Evolutionary conservation across 225 moss, liverwort and hornwort species (phyloP).

Genomic region (Marchantia paleacea): DNA sequence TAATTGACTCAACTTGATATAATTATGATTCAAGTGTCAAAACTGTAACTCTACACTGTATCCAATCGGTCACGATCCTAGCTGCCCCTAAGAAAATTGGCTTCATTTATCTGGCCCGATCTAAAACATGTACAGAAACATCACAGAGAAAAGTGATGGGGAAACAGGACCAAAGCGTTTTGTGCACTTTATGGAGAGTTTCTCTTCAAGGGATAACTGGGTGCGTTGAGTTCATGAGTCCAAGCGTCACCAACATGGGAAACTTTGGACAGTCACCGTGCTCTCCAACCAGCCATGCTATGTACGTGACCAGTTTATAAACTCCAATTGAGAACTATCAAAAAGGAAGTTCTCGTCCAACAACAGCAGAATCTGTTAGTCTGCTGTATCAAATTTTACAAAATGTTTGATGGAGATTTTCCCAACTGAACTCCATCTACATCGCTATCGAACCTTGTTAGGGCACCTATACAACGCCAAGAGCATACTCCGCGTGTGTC

Average conservation of each 20-base stretch:
- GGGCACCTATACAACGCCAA: conserved; percentile 1
- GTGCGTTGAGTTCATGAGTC: neutral
- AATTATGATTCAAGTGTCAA: conserved; percentile 1
- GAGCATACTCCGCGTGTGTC: neutral
- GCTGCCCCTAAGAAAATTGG: neutral
- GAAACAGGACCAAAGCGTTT: neutral
- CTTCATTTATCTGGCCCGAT: neutral
- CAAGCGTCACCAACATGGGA: neutral
- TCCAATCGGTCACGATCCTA: conserved; percentile 4
- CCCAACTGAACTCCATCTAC: neutral
- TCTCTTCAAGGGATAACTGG: neutral
- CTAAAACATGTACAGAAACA: conserved; percentile 10
- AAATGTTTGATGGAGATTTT: neutral
- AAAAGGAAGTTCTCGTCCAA: neutral
- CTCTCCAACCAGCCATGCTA: neutral
- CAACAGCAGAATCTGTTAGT: neutral
- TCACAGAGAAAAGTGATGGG: conserved; percentile 4
- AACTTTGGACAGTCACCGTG: neutral
- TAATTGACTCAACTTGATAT: neutral
- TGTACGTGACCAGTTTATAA: neutral
- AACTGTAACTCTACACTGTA: conserved; percentile 10
- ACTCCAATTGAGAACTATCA: neutral
- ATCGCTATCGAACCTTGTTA: neutral
- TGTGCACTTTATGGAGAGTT: no score
- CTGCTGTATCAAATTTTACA: conserved; percentile 4